Evolutionary conservation across 2,329 filamentous ascomycete genomes (phyloP).

Genomic region (Plectosphaerella cucumerina): DNA sequence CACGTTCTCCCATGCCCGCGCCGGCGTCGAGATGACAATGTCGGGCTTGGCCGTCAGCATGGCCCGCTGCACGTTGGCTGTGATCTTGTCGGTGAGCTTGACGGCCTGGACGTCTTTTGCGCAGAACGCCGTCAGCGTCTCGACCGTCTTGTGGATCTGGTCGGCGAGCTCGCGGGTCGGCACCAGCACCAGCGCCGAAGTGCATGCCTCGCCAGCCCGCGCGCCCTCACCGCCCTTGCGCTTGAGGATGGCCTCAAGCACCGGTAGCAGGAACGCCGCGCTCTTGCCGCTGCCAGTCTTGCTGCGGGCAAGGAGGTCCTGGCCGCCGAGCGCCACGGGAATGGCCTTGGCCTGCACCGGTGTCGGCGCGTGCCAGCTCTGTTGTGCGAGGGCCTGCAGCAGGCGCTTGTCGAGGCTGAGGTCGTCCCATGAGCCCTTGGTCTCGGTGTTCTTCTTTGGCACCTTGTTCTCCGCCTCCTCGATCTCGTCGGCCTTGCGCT

Average conservation of each 20-base stretch:
- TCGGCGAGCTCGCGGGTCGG: conserved; percentile 92
- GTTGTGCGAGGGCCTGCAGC: conserved; percentile 78
- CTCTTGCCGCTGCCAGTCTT: conserved; percentile 98
- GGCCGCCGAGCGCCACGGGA: conserved; percentile 79
- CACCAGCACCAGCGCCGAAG: conserved; percentile 81
- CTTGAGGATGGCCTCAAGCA: conserved; percentile 80
- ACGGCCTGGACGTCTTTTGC: conserved; percentile 76
- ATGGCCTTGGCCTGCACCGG: conserved; percentile 84
- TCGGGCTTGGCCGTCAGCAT: conserved; percentile 84
- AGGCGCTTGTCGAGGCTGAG: conserved; percentile 81
- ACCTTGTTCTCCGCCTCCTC: conserved; percentile 39
- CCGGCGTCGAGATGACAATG: conserved; percentile 85
- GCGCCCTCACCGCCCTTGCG: conserved; percentile 50
- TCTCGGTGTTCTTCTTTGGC: conserved; percentile 17
- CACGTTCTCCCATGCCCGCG: conserved; percentile 75
- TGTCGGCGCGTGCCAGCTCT: conserved; percentile 84
- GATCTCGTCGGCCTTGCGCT: conserved; percentile 57
- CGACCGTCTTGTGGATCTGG: conserved; percentile 78
- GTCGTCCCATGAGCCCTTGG: conserved; percentile 55
- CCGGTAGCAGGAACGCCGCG: conserved; percentile 86
- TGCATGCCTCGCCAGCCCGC: conserved; percentile 37
- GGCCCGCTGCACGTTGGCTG: conserved; percentile 81
- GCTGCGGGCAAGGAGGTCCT: conserved; percentile 86
- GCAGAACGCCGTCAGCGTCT: conserved; percentile 76
- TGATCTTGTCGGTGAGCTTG: conserved; percentile 87